A percentile compares a stretch with the other conserved stretches of the same genome.
Conservation (phyloP, 148 eudicot genomes). For the Polygonum aviculare region DNA sequence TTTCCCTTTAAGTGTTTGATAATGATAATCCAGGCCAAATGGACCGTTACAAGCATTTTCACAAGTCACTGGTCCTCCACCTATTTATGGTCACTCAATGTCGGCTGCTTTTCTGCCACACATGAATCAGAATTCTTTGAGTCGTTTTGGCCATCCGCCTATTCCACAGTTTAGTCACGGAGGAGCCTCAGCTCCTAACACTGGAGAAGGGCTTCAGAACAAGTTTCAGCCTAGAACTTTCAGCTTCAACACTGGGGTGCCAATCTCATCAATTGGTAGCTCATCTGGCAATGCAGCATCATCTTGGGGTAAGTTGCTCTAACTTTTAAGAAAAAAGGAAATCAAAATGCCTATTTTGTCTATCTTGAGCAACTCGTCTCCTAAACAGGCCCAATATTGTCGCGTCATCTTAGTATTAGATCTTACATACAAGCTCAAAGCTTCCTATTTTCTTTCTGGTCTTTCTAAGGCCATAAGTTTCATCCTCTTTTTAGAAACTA, state of each 20-base stretch:
- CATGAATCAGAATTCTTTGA: constrained; percentile 52
- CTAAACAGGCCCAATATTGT: neutral
- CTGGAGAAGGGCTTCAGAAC: constrained; percentile 49
- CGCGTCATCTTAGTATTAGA: neutral
- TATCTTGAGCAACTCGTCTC: neutral
- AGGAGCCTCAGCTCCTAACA: constrained; percentile 37
- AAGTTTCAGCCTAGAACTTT: constrained; percentile 36
- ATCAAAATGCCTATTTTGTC: neutral
- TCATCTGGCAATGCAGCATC: constrained; percentile 30
- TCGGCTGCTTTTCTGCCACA: constrained; percentile 48
- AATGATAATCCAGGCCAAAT: constrained; percentile 44
- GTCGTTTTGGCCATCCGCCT: constrained; percentile 70
- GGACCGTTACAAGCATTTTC: constrained; percentile 52
- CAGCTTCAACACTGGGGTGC: constrained; percentile 37
- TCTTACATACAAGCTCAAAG: neutral
- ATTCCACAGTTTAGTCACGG: constrained; percentile 51
- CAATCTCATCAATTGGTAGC: constrained; percentile 41
- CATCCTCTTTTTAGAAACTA: too few relatives aligned
- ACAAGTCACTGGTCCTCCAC: constrained; percentile 41
- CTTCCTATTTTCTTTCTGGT: too few relatives aligned
- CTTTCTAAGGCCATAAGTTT: too few relatives aligned
- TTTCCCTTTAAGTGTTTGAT: constrained; percentile 8
- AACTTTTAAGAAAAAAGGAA: neutral
- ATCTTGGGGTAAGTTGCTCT: constrained; percentile 43
- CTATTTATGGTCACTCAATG: constrained; percentile 43